A percentile compares a stretch with the other conserved stretches of the same genome.
Evolutionary conservation across 2,329 filamentous ascomycete species (phyloP).

Genomic region (Neofusicoccum parvum): DNA sequence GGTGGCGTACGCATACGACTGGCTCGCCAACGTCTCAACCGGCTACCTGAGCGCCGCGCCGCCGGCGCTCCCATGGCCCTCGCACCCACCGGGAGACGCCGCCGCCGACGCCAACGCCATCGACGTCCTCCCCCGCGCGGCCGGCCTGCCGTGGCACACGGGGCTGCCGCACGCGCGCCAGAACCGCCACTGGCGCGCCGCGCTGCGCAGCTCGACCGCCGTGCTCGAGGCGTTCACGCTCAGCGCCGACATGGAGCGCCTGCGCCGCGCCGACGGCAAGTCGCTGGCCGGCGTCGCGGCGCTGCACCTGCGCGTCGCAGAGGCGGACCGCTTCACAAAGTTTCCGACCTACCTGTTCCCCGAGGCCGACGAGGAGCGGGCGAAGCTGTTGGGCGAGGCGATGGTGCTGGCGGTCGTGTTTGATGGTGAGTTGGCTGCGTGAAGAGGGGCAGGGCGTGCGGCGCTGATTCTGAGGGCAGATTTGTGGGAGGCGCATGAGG

Average conservation of each 20-base stretch:
- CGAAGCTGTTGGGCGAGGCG: background rate
- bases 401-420: background rate
- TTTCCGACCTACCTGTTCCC: background rate
- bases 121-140: background rate
- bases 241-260: background rate
- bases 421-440: background rate
- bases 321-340: background rate
- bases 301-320: background rate
- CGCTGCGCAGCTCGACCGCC: background rate
- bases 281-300: background rate
- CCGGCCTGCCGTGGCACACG: background rate
- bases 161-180: background rate
- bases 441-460: background rate
- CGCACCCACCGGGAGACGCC: background rate
- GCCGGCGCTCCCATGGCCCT: background rate
- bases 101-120: background rate
- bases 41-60: background rate
- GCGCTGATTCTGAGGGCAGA: background rate
- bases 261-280: no score
- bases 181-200: background rate
- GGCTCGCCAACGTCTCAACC: background rate
- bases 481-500: background rate
- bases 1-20: background rate
- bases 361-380: background rate
- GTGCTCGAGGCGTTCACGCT: background rate